A percentile compares a stretch with the other conserved stretches of the same genome.
These are phyloP conservation scores for Hypericum androsaemum DNA, from an alignment of 345 rosid species.

Conservation along the genomic window DNA sequence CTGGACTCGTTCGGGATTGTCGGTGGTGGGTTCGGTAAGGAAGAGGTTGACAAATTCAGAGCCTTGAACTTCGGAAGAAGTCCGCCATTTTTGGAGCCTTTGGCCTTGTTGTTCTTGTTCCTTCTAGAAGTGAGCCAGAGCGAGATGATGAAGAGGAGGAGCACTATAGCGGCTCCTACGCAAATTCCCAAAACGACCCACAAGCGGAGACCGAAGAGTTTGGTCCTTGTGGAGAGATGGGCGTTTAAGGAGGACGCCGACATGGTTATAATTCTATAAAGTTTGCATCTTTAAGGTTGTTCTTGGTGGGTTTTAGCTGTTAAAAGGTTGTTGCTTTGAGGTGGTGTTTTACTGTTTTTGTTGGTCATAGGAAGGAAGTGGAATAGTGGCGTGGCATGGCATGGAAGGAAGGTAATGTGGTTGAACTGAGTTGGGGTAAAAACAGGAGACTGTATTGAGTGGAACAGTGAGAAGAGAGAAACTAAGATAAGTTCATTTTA, in stretches of 20 bases:
- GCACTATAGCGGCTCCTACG: slow-evolving; percentile 72
- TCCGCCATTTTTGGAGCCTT: too few relatives aligned
- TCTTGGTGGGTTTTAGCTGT: too few relatives aligned
- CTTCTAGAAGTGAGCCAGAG: slow-evolving; percentile 76
- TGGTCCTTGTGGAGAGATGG: slow-evolving; percentile 54
- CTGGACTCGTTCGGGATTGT: slow-evolving; percentile 64
- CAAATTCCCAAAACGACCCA: slow-evolving; percentile 84
- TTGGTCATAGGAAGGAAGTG: too few relatives aligned
- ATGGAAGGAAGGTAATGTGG: too few relatives aligned
- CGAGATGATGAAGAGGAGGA: slow-evolving; percentile 70
- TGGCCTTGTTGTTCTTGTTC: slow-evolving; percentile 23
- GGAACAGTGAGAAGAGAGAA: too few relatives aligned
- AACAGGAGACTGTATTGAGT: too few relatives aligned
- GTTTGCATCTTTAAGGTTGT: too few relatives aligned
- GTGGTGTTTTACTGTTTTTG: too few relatives aligned
- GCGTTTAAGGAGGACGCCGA: slow-evolving; percentile 42
- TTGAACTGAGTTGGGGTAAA: too few relatives aligned
- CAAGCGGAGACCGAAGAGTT: slow-evolving; percentile 46
- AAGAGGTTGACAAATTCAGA: slow-evolving; percentile 11
- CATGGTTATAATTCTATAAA: slow-evolving; percentile 23
- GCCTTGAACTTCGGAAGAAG: slow-evolving; percentile 16
- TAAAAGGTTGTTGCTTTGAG: too few relatives aligned
- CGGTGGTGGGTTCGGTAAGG: slow-evolving; percentile 11
- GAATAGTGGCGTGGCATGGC: too few relatives aligned
- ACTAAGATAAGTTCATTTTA: too few relatives aligned